Evolutionary conservation across 345 rosid genomes (phyloP), one percentile per base, ranked within the genome.

Genomic region (Clausena lansium): DNA sequence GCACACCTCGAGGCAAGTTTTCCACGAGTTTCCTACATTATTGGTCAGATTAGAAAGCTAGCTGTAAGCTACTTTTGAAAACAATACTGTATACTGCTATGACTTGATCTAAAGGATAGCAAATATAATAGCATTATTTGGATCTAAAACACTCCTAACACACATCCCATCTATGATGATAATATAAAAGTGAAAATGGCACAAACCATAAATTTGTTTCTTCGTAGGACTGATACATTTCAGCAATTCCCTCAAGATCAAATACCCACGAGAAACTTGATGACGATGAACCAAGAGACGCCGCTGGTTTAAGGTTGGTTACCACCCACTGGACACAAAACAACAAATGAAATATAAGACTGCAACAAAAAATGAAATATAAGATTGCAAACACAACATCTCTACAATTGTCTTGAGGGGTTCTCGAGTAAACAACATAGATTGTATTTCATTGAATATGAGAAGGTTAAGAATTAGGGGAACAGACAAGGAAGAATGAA

Each of bases 131-230:
- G 30, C 41, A 71, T 5, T 28, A 62, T 45, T 24, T 75, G 50
- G n/a, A 4, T 24, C 35, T 7, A n/a, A 10, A 35, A 54, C 9
- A 65, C n/a, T 74, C 41, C 10, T 41, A 45, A 45, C 50, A 45
- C 1, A 5, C 15, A 45, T 7, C 64, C 25, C 58, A 70, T 55
- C 63, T 39, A 80, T 39, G 62, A 58, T 71, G 24, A 66, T 66
- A n/a, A 19, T 7, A 71, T 15, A 33, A 24, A 28, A 81, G 30
- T 50, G 17, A 19, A 69, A 78, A 54, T 2, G 50, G 67, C 28
- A 75, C 64, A 75, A 89, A 95, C 99, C 99, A 95, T 79, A 93
- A 83, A 83, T 93, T 91, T 71, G 98, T 91, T 86, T 93, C 97
- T 80, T 95, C 99, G 22, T 91, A 93, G 11, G 94, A 95, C 81